phyloP scores from a whole-genome alignment of 192 early-diverging fungal species.

The Coemansia sp. region DNA sequence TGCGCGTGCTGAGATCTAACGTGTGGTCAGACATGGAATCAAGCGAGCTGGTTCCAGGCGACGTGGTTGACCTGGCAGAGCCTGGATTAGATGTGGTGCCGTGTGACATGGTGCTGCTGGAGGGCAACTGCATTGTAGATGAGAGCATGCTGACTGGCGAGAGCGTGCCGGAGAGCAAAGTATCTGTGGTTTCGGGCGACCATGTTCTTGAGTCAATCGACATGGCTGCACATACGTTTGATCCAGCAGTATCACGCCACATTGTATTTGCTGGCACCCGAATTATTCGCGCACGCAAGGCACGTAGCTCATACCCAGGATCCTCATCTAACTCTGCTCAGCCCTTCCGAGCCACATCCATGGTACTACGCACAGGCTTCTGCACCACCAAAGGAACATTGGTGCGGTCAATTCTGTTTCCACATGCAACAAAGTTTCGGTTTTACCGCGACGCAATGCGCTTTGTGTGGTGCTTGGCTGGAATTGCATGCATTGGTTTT shows the following conservation, averaged over 20 bases:
- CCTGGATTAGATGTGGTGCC: slow-evolving; percentile 61
- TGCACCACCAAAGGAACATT: slow-evolving; percentile 94
- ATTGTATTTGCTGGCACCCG: slow-evolving; percentile 92
- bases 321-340: slow-evolving; percentile 20
- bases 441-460: slow-evolving; percentile 94
- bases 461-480: slow-evolving; percentile 85
- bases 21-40: slow-evolving; percentile 52
- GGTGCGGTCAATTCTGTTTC: slow-evolving; percentile 92
- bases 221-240: slow-evolving; percentile 33
- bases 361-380: slow-evolving; percentile 89
- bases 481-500: slow-evolving; percentile 82
- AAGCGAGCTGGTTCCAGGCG: slow-evolving; percentile 87
- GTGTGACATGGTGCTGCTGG: slow-evolving; percentile 86
- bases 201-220: slow-evolving; percentile 19
- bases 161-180: slow-evolving; percentile 89
- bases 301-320: slow-evolving; percentile 8
- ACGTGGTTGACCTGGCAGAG: slow-evolving; percentile 75
- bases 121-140: slow-evolving; percentile 95
- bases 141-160: slow-evolving; percentile 99
- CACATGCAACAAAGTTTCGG: slow-evolving; percentile 86
- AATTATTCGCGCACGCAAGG: slow-evolving; percentile 69
- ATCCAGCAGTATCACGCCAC: slow-evolving; percentile 68
- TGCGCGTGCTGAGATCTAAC: slow-evolving; percentile 61
- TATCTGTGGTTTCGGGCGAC: slow-evolving; percentile 51
- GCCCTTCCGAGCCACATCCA: slow-evolving; percentile 52